Evolutionary conservation across 805 yeast species (phyloP).

Genomic region (Candida maltosa): DNA sequence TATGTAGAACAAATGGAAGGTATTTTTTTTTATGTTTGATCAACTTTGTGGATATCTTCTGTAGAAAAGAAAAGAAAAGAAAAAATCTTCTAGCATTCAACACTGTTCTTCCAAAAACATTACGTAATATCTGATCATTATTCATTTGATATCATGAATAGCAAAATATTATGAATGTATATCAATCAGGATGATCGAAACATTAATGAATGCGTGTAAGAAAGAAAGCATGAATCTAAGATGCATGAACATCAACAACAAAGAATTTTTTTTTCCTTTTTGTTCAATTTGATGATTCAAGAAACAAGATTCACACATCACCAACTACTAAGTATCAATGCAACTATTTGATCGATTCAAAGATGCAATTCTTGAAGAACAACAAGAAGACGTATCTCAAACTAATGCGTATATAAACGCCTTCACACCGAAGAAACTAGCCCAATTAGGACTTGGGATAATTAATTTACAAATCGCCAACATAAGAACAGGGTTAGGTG

Average conservation of each 20-base stretch:
- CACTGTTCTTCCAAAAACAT: too few relatives aligned
- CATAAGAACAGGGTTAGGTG: slow-evolving; percentile 75
- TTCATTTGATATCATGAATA: slow-evolving; percentile 3
- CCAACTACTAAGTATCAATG: not conserved
- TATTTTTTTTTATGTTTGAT: not conserved
- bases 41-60: too few relatives aligned
- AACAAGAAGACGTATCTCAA: slow-evolving; percentile 29
- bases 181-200: slow-evolving; percentile 15
- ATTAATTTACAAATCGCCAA: slow-evolving; percentile 60
- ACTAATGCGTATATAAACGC: slow-evolving; percentile 29
- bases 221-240: slow-evolving; percentile 4
- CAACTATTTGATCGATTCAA: slow-evolving; percentile 15
- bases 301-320: slow-evolving; percentile 8
- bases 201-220: slow-evolving; percentile 6
- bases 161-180: slow-evolving; percentile 4
- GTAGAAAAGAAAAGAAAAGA: not conserved
- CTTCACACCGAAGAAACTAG: slow-evolving; percentile 61
- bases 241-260: slow-evolving; percentile 7
- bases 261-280: too few relatives aligned
- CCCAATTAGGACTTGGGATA: slow-evolving; percentile 71
- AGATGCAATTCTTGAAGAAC: slow-evolving; percentile 36
- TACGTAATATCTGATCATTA: slow-evolving; percentile 5
- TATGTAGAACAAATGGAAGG: not conserved
- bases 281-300: too few relatives aligned
- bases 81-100: slow-evolving; percentile 1